phyloP scores from a whole-genome alignment of 140 eudicot species.

The Ambrosia hybrid region DNA sequence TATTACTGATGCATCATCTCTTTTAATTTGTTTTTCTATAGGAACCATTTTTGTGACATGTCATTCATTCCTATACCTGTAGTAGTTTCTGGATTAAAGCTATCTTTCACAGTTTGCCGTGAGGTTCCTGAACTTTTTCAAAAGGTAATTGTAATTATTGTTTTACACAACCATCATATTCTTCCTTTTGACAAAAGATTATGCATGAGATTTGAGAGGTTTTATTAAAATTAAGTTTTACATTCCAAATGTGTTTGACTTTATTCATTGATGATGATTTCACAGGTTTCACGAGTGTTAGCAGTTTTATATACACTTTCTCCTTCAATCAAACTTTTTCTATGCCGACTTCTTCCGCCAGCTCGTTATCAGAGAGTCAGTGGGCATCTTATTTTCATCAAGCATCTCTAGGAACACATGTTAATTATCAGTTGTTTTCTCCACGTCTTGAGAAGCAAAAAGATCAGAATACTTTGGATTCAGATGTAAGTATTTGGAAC shows the following conservation, averaged over 20 bases:
- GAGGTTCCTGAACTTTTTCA: slow-evolving; percentile 78
- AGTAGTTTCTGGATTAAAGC: slow-evolving; percentile 58
- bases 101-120: slow-evolving; percentile 60
- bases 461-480: slow-evolving; percentile 22
- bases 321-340: slow-evolving; percentile 41
- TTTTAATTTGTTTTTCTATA: slow-evolving; percentile 28
- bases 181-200: slow-evolving; percentile 9
- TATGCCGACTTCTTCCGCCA: slow-evolving; percentile 30
- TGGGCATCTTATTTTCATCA: slow-evolving; percentile 94
- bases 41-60: slow-evolving; percentile 44
- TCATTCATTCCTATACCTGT: slow-evolving; percentile 38
- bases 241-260: slow-evolving; percentile 12
- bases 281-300: slow-evolving; percentile 85
- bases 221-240: background rate
- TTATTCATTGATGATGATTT: slow-evolving; percentile 17
- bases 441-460: slow-evolving; percentile 40
- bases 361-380: slow-evolving; percentile 52
- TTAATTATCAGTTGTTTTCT: slow-evolving; percentile 53
- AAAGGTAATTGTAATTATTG: slow-evolving; percentile 47
- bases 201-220: background rate
- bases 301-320: slow-evolving; percentile 59
- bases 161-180: background rate
- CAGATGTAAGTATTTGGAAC: slow-evolving; percentile 44
- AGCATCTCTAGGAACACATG: slow-evolving; percentile 80
- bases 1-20: slow-evolving; percentile 26